Base-by-base conservation (phyloP, 1,284 basidiomycete genomes). In the Austroboletus novae-zelandiae region DNA sequence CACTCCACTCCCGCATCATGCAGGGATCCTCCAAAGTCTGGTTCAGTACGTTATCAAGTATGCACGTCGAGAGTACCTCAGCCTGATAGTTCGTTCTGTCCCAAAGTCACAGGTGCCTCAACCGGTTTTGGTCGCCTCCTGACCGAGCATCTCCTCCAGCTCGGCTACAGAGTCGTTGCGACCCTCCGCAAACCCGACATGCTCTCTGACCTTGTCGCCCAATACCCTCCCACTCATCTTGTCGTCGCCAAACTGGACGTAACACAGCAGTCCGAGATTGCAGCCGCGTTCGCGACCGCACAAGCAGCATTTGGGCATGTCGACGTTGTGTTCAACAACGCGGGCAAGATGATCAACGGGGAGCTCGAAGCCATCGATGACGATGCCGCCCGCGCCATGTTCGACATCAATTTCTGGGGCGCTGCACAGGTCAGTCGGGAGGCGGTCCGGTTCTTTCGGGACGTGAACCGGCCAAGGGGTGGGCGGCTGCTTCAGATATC, bases 291-390 rank as follows among this genome's bases (percentile, higher is more conserved):
- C 44, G 52, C 59, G 5, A 58, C 58, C 32, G 70, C 69, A 0
- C 56, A 61, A 37, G 60, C 60, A 6, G 48, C 42, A 10, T 75
- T 75, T 44, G 74, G 75, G 1, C 64, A 67, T 5, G 51, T 77
- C 34, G 73, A 76, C 42, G 66, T 75, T 17, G 74, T 77, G 3
- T 68, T 74, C 50, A 76, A 75, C 20, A 61, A 62, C 5, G 61
- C 60, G 1, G 60, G 60, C 2, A 45, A 37, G 43, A 52, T 54
- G 51, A 37, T 51, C 39, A 59, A 32, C 18, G 63, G 54, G 31
- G 63, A 64, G 32, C 9, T 58, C 10, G 62, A 65, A 27, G 62
- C 37, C 6, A 29, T 55, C 29, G 36, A 47, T 2, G 61, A 70
- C 1, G 55, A 54, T 9, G 51, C 50, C 4, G 71, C 62, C 6